These are phyloP conservation scores for Gymnopilus junonius DNA, from an alignment of 768 basidiomycete species.

Conservation along the genomic window DNA sequence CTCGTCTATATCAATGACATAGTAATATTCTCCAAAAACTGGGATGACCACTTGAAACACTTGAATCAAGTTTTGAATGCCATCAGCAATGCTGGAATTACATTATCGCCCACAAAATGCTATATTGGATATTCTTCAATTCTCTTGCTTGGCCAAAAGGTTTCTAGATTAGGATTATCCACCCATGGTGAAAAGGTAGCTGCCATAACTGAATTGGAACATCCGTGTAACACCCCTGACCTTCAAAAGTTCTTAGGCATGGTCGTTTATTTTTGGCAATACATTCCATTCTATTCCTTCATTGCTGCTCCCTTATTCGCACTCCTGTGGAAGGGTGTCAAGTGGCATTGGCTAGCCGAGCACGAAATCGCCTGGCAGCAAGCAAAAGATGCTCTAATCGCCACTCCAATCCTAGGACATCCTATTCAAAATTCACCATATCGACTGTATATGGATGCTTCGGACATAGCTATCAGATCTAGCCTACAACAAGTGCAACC, in stretches of 20 bases:
- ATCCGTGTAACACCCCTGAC: background rate
- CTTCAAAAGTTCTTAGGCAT: slow-evolving; percentile 38
- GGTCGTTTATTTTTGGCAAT: slow-evolving; percentile 40
- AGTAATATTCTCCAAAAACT: too few relatives aligned
- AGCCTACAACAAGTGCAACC: too few relatives aligned
- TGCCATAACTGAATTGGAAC: background rate
- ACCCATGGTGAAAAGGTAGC: background rate
- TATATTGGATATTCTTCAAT: too few relatives aligned
- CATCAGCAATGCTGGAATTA: too few relatives aligned
- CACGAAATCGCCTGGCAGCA: too few relatives aligned
- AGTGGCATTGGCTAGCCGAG: slow-evolving; percentile 22
- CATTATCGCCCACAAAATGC: too few relatives aligned
- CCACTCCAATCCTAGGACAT: slow-evolving; percentile 36
- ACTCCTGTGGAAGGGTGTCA: slow-evolving; percentile 29
- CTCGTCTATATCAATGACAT: slow-evolving; percentile 6
- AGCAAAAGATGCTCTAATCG: too few relatives aligned
- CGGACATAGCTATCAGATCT: slow-evolving; percentile 26
- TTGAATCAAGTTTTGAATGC: too few relatives aligned
- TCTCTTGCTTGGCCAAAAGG: too few relatives aligned
- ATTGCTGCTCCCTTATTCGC: slow-evolving; percentile 35
- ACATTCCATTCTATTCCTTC: slow-evolving; percentile 38
- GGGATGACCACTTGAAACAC: too few relatives aligned
- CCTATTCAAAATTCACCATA: slow-evolving; percentile 30
- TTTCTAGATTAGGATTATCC: too few relatives aligned
- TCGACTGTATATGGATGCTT: slow-evolving; percentile 38